Conservation (phyloP, 768 basidiomycete genomes). For the Hortiboletus flavorubellus region DNA sequence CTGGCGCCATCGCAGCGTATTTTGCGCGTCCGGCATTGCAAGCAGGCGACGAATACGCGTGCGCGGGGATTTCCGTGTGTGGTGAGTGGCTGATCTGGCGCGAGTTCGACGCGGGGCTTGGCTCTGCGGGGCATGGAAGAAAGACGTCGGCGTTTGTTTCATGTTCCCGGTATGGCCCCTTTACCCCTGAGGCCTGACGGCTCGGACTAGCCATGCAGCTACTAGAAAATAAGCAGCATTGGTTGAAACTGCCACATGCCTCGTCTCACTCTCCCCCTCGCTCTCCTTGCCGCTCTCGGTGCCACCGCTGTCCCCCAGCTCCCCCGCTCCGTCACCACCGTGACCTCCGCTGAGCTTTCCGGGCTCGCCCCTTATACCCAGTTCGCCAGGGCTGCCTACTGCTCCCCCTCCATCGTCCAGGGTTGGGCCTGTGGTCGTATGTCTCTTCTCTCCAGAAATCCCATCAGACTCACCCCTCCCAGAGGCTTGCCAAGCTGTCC, state of each 20-base stretch:
- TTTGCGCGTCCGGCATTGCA: constrained; percentile 76
- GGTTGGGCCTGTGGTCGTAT: constrained; percentile 46
- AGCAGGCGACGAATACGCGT: constrained; percentile 75
- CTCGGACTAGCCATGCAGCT: background rate
- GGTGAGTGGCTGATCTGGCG: constrained; percentile 74
- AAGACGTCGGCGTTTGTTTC: constrained; percentile 21
- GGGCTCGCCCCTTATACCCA: constrained; percentile 45
- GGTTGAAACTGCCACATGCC: background rate
- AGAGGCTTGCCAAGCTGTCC: constrained; percentile 39
- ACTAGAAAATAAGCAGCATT: too few species aligned
- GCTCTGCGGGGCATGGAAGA: constrained; percentile 37
- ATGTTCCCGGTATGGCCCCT: background rate
- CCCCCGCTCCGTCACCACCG: constrained; percentile 13
- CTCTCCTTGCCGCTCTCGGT: background rate
- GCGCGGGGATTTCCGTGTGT: constrained; percentile 75
- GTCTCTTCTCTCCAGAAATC: background rate
- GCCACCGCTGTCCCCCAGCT: constrained; percentile 4
- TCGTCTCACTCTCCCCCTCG: background rate
- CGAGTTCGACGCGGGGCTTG: constrained; percentile 62
- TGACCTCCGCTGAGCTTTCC: constrained; percentile 33
- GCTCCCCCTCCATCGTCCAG: constrained; percentile 34
- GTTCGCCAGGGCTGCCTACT: constrained; percentile 57
- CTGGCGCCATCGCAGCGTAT: constrained; percentile 82
- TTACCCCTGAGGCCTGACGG: too few species aligned
- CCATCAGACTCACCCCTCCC: background rate